These are phyloP conservation scores for Phialocephala subalpina DNA, from an alignment of 2,329 filamentous ascomycete species.

Conservation along the genomic window DNA sequence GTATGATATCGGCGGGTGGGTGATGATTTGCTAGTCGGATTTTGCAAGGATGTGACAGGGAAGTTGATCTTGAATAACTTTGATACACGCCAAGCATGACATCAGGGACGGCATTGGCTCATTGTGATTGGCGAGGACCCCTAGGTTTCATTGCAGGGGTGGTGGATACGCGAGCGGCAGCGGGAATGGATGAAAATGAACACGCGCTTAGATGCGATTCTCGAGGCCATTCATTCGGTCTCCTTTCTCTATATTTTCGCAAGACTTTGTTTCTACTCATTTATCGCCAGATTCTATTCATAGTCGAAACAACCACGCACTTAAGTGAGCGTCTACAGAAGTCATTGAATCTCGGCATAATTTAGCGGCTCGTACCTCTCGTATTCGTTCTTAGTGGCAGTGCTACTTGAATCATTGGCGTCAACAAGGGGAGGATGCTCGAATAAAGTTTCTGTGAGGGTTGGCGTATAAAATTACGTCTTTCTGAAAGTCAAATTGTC, in stretches of 20 bases:
- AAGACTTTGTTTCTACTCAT: background rate
- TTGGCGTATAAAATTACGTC: too few species aligned
- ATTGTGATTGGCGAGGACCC: background rate
- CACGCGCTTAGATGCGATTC: background rate
- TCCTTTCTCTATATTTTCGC: background rate
- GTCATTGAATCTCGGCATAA: too few species aligned
- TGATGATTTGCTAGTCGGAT: background rate
- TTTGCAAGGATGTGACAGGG: conserved; percentile 1
- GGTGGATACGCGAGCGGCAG: background rate
- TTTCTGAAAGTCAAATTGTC: too few species aligned
- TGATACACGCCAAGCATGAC: conserved; percentile 8
- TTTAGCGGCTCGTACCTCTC: too few species aligned
- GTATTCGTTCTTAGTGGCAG: too few species aligned
- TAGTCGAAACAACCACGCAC: conserved; percentile 7
- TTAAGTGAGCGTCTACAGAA: conserved; percentile 5
- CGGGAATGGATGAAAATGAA: background rate
- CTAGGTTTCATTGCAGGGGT: background rate
- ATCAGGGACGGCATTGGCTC: conserved; percentile 4
- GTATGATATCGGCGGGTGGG: background rate
- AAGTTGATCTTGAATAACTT: background rate
- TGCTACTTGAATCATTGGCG: too few species aligned
- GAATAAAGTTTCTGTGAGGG: too few species aligned
- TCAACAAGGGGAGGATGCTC: too few species aligned
- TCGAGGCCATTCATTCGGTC: background rate
- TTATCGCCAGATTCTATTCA: conserved; percentile 6